phyloP scores from a whole-genome alignment of 441 rosid species.

The Brassica hybrid region DNA sequence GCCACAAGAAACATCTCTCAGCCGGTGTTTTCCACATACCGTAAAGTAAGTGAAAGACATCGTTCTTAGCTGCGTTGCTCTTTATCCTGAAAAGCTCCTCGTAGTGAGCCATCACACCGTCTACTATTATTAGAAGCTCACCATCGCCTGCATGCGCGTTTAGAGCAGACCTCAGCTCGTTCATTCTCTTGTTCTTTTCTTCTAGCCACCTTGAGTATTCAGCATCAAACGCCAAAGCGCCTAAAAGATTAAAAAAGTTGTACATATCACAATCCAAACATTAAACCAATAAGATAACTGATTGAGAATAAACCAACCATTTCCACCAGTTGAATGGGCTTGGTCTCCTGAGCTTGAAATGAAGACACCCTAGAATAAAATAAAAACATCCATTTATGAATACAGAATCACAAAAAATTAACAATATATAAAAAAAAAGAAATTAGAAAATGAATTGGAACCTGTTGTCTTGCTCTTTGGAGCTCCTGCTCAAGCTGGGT shows the following conservation, averaged over 20 bases:
- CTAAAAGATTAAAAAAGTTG: constrained; percentile 43
- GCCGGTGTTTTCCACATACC: constrained; percentile 99
- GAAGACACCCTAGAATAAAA: constrained; percentile 82
- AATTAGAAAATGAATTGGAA: constrained; percentile 17
- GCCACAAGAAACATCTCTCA: constrained; percentile 99
- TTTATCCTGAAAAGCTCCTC: constrained; percentile 95
- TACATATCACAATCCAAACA: not conserved
- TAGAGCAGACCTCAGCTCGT: constrained; percentile 91
- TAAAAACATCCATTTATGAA: too few relatives aligned
- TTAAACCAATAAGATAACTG: too few relatives aligned
- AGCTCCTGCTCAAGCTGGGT: constrained; percentile 90
- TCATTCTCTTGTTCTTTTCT: constrained; percentile 82
- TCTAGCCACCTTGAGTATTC: constrained; percentile 91
- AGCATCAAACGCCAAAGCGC: constrained; percentile 96
- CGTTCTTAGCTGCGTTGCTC: constrained; percentile 90
- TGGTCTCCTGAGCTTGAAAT: constrained; percentile 87
- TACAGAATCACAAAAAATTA: too few relatives aligned
- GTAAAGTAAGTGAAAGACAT: constrained; percentile 93
- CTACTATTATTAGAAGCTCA: constrained; percentile 91
- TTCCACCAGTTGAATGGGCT: constrained; percentile 81
- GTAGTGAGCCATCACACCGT: constrained; percentile 77
- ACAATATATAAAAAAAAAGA: not conserved
- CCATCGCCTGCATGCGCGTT: constrained; percentile 89
- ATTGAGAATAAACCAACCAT: constrained; percentile 50
- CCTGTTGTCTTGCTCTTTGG: constrained; percentile 94